phyloP scores from a whole-genome alignment of 2,329 filamentous ascomycete species.

The Mollisiaceae sp. region DNA sequence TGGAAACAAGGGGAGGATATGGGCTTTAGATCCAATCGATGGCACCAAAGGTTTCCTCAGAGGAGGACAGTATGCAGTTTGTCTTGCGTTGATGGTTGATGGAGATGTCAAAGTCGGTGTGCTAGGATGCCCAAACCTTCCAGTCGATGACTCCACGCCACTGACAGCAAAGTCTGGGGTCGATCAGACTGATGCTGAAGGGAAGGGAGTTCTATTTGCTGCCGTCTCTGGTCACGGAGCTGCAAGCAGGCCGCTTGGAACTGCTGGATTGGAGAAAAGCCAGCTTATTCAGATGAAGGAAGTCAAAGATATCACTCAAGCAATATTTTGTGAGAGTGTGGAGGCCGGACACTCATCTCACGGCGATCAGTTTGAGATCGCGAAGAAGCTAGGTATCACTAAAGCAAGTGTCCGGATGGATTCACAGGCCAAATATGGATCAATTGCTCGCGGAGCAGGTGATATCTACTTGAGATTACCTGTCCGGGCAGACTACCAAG shows the following conservation, averaged over 20 bases:
- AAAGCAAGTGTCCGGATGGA: conserved; percentile 93
- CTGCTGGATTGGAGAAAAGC: conserved; percentile 57
- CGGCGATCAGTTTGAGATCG: conserved; percentile 84
- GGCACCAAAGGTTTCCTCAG: conserved; percentile 97
- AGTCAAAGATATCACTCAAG: conserved; percentile 73
- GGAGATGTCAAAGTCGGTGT: conserved; percentile 94
- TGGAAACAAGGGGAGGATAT: conserved; percentile 78
- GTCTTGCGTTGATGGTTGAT: conserved; percentile 88
- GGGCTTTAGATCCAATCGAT: conserved; percentile 97
- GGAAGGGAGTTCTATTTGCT: conserved; percentile 86
- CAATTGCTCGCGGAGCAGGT: conserved; percentile 89
- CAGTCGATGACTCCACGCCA: conserved; percentile 77
- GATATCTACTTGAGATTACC: conserved; percentile 94
- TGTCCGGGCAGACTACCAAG: conserved; percentile 84
- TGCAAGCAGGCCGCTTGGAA: conserved; percentile 73
- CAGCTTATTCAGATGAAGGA: conserved; percentile 80
- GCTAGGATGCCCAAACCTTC: conserved; percentile 93
- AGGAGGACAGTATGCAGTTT: conserved; percentile 96
- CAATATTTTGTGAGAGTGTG: conserved; percentile 96
- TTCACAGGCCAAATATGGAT: conserved; percentile 97
- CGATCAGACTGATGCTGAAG: conserved; percentile 74
- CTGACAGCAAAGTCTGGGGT: conserved; percentile 74
- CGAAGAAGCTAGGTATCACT: conserved; percentile 83
- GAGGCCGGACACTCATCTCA: conserved; percentile 93
- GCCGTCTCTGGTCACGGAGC: conserved; percentile 82